Percentiles rank a stretch among this genome's conserved stretches.
Evolutionary conservation across 371 early-diverging fungal species (phyloP).

Genomic region (Circinella minor): DNA sequence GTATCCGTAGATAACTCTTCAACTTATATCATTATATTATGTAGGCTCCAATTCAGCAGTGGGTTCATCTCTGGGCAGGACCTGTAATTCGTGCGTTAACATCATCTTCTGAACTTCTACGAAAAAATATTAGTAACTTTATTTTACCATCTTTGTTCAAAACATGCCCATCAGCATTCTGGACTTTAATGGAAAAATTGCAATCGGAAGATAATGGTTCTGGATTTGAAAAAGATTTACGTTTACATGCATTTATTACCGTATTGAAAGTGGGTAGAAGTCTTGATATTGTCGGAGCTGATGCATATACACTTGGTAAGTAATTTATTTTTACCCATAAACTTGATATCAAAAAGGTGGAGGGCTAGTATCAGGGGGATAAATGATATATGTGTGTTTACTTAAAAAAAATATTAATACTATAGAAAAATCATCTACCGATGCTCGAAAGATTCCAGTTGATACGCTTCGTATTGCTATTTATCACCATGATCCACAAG

Average conservation of each 20-base stretch:
- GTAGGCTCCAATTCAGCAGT: constrained; percentile 21
- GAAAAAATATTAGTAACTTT: constrained; percentile 41
- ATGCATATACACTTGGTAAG: constrained; percentile 35
- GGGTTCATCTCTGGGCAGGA: constrained; percentile 47
- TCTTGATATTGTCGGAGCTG: constrained; percentile 62
- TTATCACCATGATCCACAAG: constrained; percentile 71
- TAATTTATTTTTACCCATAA: no score
- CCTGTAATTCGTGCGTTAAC: constrained; percentile 40
- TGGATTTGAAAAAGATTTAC: constrained; percentile 19
- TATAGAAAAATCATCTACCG: constrained; percentile 16
- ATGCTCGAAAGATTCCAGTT: constrained; percentile 33
- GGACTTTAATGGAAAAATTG: constrained; percentile 41
- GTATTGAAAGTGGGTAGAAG: constrained; percentile 57
- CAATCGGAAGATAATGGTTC: constrained; percentile 26
- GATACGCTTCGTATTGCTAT: constrained; percentile 61
- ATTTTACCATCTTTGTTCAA: constrained; percentile 46
- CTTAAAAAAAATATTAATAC: no score
- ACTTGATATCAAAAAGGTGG: no score
- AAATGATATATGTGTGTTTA: no score
- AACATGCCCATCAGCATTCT: constrained; percentile 40
- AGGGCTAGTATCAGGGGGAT: background rate
- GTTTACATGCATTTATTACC: constrained; percentile 51
- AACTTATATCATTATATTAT: constrained; percentile 4
- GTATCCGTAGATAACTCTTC: background rate
- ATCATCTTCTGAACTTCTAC: constrained; percentile 41